phyloP scores from a whole-genome alignment of 805 yeast genomes.

The Starmerella kuoi region DNA sequence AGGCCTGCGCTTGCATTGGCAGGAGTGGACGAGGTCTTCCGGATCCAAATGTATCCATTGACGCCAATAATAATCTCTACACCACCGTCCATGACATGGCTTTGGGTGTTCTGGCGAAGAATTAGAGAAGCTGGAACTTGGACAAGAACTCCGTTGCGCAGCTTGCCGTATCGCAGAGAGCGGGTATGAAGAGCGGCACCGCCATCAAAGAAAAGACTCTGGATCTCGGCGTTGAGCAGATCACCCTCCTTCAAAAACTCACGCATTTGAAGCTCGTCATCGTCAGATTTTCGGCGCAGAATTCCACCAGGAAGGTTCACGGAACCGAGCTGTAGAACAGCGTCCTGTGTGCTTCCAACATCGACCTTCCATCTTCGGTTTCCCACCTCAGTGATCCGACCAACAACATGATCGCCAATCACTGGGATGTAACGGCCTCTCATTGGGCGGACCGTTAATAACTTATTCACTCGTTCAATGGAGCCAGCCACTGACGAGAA shows the following conservation, averaged over 20 bases:
- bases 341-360: slow-evolving; percentile 89
- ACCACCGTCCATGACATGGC: slow-evolving; percentile 85
- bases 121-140: slow-evolving; percentile 73
- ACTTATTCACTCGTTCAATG: slow-evolving; percentile 71
- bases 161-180: slow-evolving; percentile 86
- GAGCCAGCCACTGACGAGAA: slow-evolving; percentile 89
- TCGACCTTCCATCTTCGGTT: slow-evolving; percentile 94
- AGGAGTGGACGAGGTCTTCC: slow-evolving; percentile 42
- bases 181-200: slow-evolving; percentile 90
- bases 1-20: slow-evolving; percentile 35
- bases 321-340: slow-evolving; percentile 83
- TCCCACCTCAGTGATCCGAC: slow-evolving; percentile 88
- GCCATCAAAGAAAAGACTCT: slow-evolving; percentile 77
- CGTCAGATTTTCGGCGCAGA: slow-evolving; percentile 81
- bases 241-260: slow-evolving; percentile 91
- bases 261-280: slow-evolving; percentile 95
- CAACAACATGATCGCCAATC: slow-evolving; percentile 92
- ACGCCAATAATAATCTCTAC: slow-evolving; percentile 85
- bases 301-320: slow-evolving; percentile 97
- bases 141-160: slow-evolving; percentile 78
- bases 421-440: slow-evolving; percentile 85
- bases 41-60: slow-evolving; percentile 88
- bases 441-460: slow-evolving; percentile 74
- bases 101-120: slow-evolving; percentile 75
- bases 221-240: slow-evolving; percentile 89